Evolutionary conservation across 2,329 filamentous ascomycete genomes (phyloP).

Genomic region (Fusarium nurragi): DNA sequence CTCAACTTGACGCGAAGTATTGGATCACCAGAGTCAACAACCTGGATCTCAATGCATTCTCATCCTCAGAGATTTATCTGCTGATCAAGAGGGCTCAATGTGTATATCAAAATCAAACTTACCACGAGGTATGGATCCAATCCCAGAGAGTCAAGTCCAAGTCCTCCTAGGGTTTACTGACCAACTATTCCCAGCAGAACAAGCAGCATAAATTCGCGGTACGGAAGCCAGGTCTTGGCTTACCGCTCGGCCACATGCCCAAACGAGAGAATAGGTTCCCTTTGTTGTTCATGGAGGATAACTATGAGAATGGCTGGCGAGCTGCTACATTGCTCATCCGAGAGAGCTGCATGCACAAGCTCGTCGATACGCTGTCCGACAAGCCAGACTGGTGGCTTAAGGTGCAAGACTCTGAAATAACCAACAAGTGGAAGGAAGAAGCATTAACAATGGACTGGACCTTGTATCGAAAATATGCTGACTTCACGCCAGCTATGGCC

Average conservation of each 20-base stretch:
- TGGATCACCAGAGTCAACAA: background rate
- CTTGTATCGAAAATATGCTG: background rate
- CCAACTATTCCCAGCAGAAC: background rate
- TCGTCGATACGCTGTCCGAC: slow-evolving; percentile 51
- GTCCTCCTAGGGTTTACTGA: background rate
- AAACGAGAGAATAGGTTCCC: background rate
- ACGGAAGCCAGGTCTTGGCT: background rate
- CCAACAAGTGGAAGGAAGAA: slow-evolving; percentile 1
- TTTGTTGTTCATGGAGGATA: background rate
- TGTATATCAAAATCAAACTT: background rate
- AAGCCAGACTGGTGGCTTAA: slow-evolving; percentile 51
- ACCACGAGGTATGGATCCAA: background rate
- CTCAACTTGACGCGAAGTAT: background rate
- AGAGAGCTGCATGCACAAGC: slow-evolving; percentile 46
- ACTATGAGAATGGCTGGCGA: slow-evolving; percentile 14
- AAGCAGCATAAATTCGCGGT: background rate
- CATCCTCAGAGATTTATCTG: background rate
- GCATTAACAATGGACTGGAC: background rate
- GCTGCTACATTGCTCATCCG: slow-evolving; percentile 39
- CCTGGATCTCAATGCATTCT: background rate
- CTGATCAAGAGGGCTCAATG: background rate
- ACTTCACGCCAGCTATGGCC: background rate
- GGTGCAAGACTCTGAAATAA: slow-evolving; percentile 30
- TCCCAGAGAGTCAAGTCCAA: too few species aligned
- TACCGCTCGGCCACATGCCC: background rate